Conservation (phyloP, 1,284 basidiomycete species). For the Anthracocystis setariae region DNA sequence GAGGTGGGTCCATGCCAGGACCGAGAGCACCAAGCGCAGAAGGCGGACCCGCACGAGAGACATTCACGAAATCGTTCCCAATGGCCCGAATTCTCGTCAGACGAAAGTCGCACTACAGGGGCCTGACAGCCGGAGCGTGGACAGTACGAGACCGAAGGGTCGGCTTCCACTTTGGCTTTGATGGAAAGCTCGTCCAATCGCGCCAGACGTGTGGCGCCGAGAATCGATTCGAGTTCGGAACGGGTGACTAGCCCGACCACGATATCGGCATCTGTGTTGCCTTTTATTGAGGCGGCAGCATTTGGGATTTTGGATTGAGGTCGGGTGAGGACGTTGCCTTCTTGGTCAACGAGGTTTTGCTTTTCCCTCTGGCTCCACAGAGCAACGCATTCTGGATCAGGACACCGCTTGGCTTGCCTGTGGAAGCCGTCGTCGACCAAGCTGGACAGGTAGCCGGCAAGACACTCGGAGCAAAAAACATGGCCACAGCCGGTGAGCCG, state of each 20-base stretch:
- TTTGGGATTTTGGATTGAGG: slow-evolving; percentile 1
- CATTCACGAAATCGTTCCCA: slow-evolving; percentile 53
- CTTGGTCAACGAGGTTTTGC: slow-evolving; percentile 39
- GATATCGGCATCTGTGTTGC: neutral
- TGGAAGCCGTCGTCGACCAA: slow-evolving; percentile 49
- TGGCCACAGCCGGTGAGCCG: slow-evolving; percentile 40
- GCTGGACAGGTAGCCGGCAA: slow-evolving; percentile 37
- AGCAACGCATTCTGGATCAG: slow-evolving; percentile 48
- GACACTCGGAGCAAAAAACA: slow-evolving; percentile 51
- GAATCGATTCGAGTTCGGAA: slow-evolving; percentile 25
- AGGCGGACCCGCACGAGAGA: slow-evolving; percentile 41
- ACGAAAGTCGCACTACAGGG: slow-evolving; percentile 29
- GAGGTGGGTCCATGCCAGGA: slow-evolving; percentile 46
- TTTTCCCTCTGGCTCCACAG: slow-evolving; percentile 41
- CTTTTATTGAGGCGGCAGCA: neutral
- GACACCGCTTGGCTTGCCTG: slow-evolving; percentile 44
- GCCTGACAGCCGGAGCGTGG: slow-evolving; percentile 43
- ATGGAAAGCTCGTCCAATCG: slow-evolving; percentile 33
- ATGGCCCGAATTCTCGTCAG: slow-evolving; percentile 46
- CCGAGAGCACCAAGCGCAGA: slow-evolving; percentile 51
- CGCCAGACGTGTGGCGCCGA: slow-evolving; percentile 17
- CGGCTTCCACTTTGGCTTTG: slow-evolving; percentile 48
- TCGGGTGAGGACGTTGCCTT: slow-evolving; percentile 26
- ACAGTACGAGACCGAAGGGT: slow-evolving; percentile 50
- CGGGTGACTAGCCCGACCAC: slow-evolving; percentile 29